Evolutionary conservation across 2,329 filamentous ascomycete species (phyloP), one percentile per base, ranked within the genome.

Genomic region (Whalleya microplaca): DNA sequence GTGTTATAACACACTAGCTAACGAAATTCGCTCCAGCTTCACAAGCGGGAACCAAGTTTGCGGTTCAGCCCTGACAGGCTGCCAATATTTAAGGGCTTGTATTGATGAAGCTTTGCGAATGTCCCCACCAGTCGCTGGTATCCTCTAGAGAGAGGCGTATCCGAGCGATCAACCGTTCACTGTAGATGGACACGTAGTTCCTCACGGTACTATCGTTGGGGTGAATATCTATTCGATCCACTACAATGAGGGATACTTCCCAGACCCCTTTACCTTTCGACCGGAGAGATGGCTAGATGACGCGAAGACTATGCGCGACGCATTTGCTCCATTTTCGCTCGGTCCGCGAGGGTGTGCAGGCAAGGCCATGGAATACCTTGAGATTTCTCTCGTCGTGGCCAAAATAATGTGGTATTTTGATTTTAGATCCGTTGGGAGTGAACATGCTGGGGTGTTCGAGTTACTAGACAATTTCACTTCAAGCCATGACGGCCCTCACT

Each of bases 351-450:
- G 18, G 3, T 52, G 49, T 20, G 27, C 49, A 16, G 43, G 49
- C 4, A 52, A 52, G 43, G 16, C 51, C 18, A 48, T 54, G 51
- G 51, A 45, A n/a, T 54, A 54, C 40, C 41, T 54, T 18, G 51
- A 54, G 20, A 32, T 44, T 14, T 43, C 21, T 21, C 51, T 54
- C 21, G 51, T 54, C 19, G 20, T 54, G 41, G 51, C 51, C 18
- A 54, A 54, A 43, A 29, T 29, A 18, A 10, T 54, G 21, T 54
- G 51, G 51, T 48, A 54, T 41, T 54, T 48, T 21, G 45, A 54
- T 37, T 54, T 54, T 27, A 40, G 10, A 18, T 29, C 44, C 21
- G 43, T 37, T 18, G 37, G 21, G 18, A 21, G 29, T 18, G 18
- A 18, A 45, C 21, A n/a, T 21, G 23, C 21, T 32, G 18, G 29